Percentiles rank a stretch among this genome's conserved stretches.
Conservation (phyloP, 192 early-diverging fungal species). For the Entomortierella lignicola region DNA sequence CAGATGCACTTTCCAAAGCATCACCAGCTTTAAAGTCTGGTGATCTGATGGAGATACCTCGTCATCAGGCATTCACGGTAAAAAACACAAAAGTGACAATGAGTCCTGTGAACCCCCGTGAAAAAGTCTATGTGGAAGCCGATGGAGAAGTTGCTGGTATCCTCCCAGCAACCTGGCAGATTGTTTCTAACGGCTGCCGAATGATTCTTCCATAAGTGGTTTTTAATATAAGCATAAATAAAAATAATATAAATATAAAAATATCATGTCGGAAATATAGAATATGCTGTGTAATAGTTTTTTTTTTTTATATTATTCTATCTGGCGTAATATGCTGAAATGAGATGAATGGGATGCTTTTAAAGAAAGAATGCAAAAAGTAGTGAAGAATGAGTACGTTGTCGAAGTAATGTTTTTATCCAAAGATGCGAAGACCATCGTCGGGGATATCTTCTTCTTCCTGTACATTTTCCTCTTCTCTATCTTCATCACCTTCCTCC, state of each 20-base stretch:
- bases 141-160: conserved; percentile 46
- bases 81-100: conserved; percentile 17
- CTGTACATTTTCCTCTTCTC: conserved; percentile 19
- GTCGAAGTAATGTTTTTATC: too few relatives aligned
- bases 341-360: not conserved
- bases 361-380: not conserved
- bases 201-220: conserved; percentile 27
- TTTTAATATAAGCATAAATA: too few relatives aligned
- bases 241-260: too few relatives aligned
- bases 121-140: conserved; percentile 33
- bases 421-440: conserved; percentile 54
- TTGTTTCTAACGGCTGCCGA: conserved; percentile 24
- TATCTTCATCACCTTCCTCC: conserved; percentile 43
- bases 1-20: conserved; percentile 28
- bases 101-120: conserved; percentile 16
- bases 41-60: conserved; percentile 25
- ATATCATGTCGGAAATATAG: not conserved
- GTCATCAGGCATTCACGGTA: conserved; percentile 39
- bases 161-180: conserved; percentile 38
- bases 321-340: not conserved
- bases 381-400: not conserved
- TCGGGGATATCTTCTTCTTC: conserved; percentile 40
- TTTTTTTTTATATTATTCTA: not conserved
- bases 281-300: not conserved
- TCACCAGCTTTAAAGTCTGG: conserved; percentile 38